Evolutionary conservation across 2,329 filamentous ascomycete genomes (phyloP).

Genomic region (Alternaria brassicae): DNA sequence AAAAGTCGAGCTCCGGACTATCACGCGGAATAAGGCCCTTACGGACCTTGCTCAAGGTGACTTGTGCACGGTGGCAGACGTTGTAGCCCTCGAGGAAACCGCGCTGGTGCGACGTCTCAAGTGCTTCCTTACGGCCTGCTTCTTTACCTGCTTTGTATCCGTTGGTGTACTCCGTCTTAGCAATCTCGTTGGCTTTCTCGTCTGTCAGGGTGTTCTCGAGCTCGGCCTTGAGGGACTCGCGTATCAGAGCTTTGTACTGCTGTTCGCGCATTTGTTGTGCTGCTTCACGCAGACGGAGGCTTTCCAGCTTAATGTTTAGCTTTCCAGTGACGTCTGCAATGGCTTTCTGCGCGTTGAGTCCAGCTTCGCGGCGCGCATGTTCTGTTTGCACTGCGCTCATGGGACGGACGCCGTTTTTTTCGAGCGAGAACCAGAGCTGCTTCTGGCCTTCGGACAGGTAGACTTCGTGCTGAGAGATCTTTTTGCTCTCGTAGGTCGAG

Average conservation of each 20-base stretch:
- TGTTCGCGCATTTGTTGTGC: slow-evolving; percentile 29
- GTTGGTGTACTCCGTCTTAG: slow-evolving; percentile 18
- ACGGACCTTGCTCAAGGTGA: slow-evolving; percentile 17
- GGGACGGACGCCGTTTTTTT: slow-evolving; percentile 11
- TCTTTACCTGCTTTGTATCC: slow-evolving; percentile 15
- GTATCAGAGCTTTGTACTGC: slow-evolving; percentile 22
- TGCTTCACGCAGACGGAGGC: slow-evolving; percentile 18
- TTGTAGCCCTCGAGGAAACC: slow-evolving; percentile 32
- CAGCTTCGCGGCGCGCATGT: slow-evolving; percentile 8
- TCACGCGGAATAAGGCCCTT: slow-evolving; percentile 24
- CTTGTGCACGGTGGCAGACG: slow-evolving; percentile 18
- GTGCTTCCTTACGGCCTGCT: background rate
- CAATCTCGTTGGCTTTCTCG: slow-evolving; percentile 3
- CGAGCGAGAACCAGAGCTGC: slow-evolving; percentile 19
- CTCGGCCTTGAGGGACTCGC: slow-evolving; percentile 14
- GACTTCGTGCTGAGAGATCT: slow-evolving; percentile 24
- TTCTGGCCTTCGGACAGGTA: slow-evolving; percentile 35
- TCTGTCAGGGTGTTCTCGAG: background rate
- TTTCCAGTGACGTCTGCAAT: slow-evolving; percentile 10
- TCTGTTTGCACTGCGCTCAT: slow-evolving; percentile 20
- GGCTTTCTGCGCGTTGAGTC: slow-evolving; percentile 7
- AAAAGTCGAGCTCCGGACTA: slow-evolving; percentile 26
- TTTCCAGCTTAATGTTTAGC: slow-evolving; percentile 11
- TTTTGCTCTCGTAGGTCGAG: slow-evolving; percentile 20
- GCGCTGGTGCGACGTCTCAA: background rate